Conservation (phyloP, 768 basidiomycete species). For the Melanogaster broomeanus region DNA sequence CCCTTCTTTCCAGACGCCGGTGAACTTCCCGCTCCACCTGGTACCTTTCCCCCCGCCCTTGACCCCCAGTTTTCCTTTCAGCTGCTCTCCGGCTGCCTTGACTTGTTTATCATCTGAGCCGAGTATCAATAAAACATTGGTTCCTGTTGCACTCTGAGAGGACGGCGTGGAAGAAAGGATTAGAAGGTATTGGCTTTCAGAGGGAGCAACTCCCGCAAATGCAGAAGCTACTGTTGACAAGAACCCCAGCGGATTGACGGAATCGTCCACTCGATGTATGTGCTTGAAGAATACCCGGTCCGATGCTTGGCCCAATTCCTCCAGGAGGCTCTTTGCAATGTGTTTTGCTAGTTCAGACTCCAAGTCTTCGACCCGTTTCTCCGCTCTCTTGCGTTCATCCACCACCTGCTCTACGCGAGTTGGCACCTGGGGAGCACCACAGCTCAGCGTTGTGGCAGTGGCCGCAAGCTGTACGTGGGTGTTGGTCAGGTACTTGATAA, state of each 20-base stretch:
- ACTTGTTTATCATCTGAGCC: slow-evolving; percentile 63
- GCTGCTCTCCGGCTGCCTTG: slow-evolving; percentile 55
- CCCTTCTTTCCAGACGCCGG: slow-evolving; percentile 40
- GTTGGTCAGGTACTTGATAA: slow-evolving; percentile 60
- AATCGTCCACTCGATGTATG: slow-evolving; percentile 63
- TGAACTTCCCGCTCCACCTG: slow-evolving; percentile 76
- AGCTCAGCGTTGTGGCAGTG: slow-evolving; percentile 64
- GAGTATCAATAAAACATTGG: slow-evolving; percentile 58
- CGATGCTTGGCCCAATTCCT: slow-evolving; percentile 34
- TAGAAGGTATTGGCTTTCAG: slow-evolving; percentile 41
- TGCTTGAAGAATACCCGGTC: slow-evolving; percentile 44
- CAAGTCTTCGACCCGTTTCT: slow-evolving; percentile 68
- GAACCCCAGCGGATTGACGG: slow-evolving; percentile 57
- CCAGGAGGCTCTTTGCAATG: slow-evolving; percentile 44
- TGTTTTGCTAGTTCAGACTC: slow-evolving; percentile 61
- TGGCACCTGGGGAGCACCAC: slow-evolving; percentile 65
- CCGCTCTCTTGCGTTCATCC: slow-evolving; percentile 64
- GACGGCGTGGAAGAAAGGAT: slow-evolving; percentile 66
- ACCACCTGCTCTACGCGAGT: slow-evolving; percentile 68
- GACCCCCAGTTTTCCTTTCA: slow-evolving; percentile 58
- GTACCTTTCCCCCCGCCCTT: slow-evolving; percentile 81
- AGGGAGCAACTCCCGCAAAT: slow-evolving; percentile 31
- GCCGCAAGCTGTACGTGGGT: slow-evolving; percentile 56
- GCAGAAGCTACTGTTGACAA: slow-evolving; percentile 57
- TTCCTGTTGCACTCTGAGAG: slow-evolving; percentile 48